Conservation (phyloP, 2,329 filamentous ascomycete genomes). For the Botryotinia narcissicola region DNA sequence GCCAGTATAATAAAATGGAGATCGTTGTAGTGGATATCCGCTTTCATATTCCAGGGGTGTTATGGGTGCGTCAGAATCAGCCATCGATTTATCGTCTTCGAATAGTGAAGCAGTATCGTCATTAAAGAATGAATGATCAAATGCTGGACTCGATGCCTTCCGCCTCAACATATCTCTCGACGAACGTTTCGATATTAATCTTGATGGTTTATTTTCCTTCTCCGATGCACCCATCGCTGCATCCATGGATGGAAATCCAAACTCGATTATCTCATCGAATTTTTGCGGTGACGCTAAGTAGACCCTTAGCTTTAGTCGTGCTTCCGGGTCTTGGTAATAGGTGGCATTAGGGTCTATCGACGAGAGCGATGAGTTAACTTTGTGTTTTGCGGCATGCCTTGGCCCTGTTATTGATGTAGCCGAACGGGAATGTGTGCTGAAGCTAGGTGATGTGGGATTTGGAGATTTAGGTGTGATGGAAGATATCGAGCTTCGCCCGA, state of each 20-base stretch:
- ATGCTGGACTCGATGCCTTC: conserved; percentile 44
- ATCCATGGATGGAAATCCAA: conserved; percentile 76
- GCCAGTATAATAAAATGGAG: conserved; percentile 29
- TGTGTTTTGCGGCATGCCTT: conserved; percentile 33
- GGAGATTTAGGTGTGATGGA: conserved; percentile 36
- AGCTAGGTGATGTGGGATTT: conserved; percentile 32
- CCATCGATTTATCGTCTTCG: conserved; percentile 54
- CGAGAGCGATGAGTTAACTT: conserved; percentile 40
- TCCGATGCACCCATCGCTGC: conserved; percentile 39
- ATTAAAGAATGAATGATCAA: conserved; percentile 55
- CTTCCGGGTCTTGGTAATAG: conserved; percentile 88
- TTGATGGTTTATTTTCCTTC: conserved; percentile 36
- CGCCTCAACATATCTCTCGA: conserved; percentile 28
- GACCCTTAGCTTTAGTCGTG: conserved; percentile 77
- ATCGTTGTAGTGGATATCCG: conserved; percentile 34
- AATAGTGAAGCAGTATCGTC: conserved; percentile 57
- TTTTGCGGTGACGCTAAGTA: conserved; percentile 89
- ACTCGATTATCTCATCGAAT: conserved; percentile 93
- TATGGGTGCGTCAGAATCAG: conserved; percentile 55
- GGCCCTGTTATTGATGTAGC: conserved; percentile 52
- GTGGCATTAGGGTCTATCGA: conserved; percentile 69
- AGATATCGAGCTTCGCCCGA: conserved; percentile 53
- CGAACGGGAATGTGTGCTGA: conserved; percentile 36
- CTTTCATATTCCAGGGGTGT: conserved; percentile 35
- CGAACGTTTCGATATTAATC: conserved; percentile 24